Evolutionary conservation across 2,329 filamentous ascomycete genomes (phyloP), one percentile per base, ranked within the genome.

Genomic region (Aspergillus novofumigatus): DNA sequence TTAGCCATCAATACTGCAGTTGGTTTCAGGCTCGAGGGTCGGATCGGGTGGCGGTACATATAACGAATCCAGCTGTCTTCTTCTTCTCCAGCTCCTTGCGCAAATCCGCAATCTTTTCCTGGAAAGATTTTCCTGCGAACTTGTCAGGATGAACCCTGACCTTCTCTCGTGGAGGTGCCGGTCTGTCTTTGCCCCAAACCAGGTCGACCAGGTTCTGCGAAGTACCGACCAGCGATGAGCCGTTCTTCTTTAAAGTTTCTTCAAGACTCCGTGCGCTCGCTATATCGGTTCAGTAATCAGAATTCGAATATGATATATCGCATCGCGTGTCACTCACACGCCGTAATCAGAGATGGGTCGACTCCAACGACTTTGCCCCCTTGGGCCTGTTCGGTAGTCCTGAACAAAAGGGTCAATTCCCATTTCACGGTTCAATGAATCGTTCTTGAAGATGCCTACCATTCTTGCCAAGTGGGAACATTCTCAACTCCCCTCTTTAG

Each of bases 391-490:
- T 94, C 90, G 35, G 90, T 88, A 17, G 84, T 84, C 81, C 81
- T 84, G 67, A 52, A 51, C 17, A 35, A 21, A 41, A 26, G 32
- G 14, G 32, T 68, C 56, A 67, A 57, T 55, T 21, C 51, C 25
- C 44, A 29, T n/a, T n/a, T 11, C 23, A 49, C 17, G 1, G 44
- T 26, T 11, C 21, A 4, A 51, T 42, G 11, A 1, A 42, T 20
- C 6, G 1, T 49, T 60, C 32, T 53, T 41, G 23, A 29, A 52
- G 6, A 54, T 26, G 17, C 67, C 55, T 87, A 86, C 94, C 94
- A 99, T 75, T 97, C 94, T 72, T 97, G 91, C 90, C 94, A 99
- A 0, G 93, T 97, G 1, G 91, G 93, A 9, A 97, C 92, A 74
- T 96, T 91, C 70, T 94, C 90, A 50, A 96, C 81, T 5, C 94